Base-by-base conservation (phyloP, 768 basidiomycete species). In the Hortiboletus campestris region DNA sequence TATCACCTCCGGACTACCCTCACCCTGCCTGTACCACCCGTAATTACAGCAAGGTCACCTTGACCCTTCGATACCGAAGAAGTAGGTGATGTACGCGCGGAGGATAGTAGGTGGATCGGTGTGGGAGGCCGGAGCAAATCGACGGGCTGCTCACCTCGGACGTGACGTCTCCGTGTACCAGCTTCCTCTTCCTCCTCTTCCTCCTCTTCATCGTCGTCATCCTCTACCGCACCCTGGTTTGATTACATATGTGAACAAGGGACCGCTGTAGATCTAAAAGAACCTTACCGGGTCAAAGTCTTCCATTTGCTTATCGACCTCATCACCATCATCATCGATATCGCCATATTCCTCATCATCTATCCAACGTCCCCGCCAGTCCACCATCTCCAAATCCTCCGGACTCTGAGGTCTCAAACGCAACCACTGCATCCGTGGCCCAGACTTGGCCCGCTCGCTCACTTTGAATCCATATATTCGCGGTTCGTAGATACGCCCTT, bases 381-480 rank as follows among this genome's bases (percentile, higher is more conserved):
- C 95, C 31, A 97, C 94, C 65, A 80, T 76, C 62, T 94, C 92
- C 64, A 98, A 72, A 63, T 95, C 92, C 51, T 82, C 82, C 2
- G 85, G 80, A 55, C 78, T 84, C 69, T 89, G 85, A 32, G 96
- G 96, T 55, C 96, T 78, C 71, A 94, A 71, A 51, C 97, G 80
- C 71, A 98, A 72, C 97, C 97, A 99, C 66, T 88, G 87, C 95
- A 99, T 98, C 55, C 97, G 80, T 14, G 97, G 97, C 6, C 97
- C 97, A 63, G 84, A 91, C 71, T 93, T 90, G 12, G 97, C 94
- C 49, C 91, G 79, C 71, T 99, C 97, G 67, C 89, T 94, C 28
- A 99, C 96, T 74, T 89, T 91, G 81, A 99, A 99, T 0, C 97
- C 97, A 64, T 98, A 98, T 67, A 99, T 96, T 71, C 89, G 83